Conservation (phyloP, 2,329 filamentous ascomycete genomes). For the Torrubiella hemipterigena region DNA sequence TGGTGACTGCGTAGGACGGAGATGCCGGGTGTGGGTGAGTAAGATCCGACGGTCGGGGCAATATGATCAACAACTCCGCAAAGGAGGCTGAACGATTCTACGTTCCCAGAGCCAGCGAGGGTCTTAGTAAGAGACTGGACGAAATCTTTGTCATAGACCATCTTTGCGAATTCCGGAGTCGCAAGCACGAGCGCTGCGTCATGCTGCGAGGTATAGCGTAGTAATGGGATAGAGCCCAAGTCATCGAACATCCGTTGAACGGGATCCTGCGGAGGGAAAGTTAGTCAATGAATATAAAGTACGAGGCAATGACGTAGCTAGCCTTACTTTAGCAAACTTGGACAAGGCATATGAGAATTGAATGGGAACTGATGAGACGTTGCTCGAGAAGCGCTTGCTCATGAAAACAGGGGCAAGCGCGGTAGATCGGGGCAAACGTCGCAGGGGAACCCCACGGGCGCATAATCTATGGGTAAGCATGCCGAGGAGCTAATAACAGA, state of each 20-base stretch:
- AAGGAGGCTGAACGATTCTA: slow-evolving; percentile 32
- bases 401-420: too few relatives aligned
- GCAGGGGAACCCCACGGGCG: too few relatives aligned
- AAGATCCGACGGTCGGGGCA: slow-evolving; percentile 19
- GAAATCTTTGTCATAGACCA: slow-evolving; percentile 31
- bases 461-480: too few relatives aligned
- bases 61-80: slow-evolving; percentile 46
- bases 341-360: slow-evolving; percentile 11
- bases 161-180: slow-evolving; percentile 34
- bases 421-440: too few relatives aligned
- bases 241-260: slow-evolving; percentile 10
- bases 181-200: slow-evolving; percentile 37
- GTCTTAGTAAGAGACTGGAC: slow-evolving; percentile 30
- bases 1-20: slow-evolving; percentile 36
- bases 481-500: too few relatives aligned
- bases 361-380: slow-evolving; percentile 6
- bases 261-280: slow-evolving; percentile 8
- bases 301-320: slow-evolving; percentile 3
- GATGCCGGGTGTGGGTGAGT: slow-evolving; percentile 28
- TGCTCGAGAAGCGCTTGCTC: slow-evolving; percentile 3
- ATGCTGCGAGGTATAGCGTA: slow-evolving; percentile 16
- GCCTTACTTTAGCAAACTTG: background rate
- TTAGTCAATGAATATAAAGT: slow-evolving; percentile 9
- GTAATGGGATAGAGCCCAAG: slow-evolving; percentile 11
- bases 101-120: slow-evolving; percentile 29